These are phyloP conservation scores for Lotmaria passim DNA, from an alignment of 208 protist genomes.

Conservation along the genomic window DNA sequence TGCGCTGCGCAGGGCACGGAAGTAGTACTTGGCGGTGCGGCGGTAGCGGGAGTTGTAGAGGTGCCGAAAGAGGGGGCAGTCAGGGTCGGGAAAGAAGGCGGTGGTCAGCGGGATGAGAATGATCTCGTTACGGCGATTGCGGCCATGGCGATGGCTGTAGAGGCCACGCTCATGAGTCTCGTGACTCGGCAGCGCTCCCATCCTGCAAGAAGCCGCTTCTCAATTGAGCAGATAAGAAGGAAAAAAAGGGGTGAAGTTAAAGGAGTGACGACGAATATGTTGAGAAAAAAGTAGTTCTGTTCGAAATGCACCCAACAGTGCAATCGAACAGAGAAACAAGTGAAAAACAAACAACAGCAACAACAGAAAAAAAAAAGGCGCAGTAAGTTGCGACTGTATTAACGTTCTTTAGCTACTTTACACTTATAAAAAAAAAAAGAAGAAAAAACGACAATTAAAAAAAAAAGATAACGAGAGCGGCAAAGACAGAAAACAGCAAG, in stretches of 20 bases:
- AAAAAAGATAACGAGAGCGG: background rate
- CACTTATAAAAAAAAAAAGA: conserved; percentile 12
- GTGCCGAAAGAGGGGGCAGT: conserved; percentile 68
- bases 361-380: background rate
- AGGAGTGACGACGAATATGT: too few relatives aligned
- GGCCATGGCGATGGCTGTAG: conserved; percentile 78
- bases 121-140: conserved; percentile 73
- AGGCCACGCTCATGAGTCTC: conserved; percentile 80
- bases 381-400: too few relatives aligned
- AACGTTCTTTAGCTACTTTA: too few relatives aligned
- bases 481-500: background rate
- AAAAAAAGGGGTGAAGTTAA: too few relatives aligned
- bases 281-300: too few relatives aligned
- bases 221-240: too few relatives aligned
- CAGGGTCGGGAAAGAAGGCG: conserved; percentile 62
- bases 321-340: too few relatives aligned
- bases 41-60: conserved; percentile 60
- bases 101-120: conserved; percentile 74
- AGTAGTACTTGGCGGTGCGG: conserved; percentile 86
- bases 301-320: too few relatives aligned
- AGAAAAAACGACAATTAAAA: conserved; percentile 8
- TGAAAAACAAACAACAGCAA: background rate
- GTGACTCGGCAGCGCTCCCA: conserved; percentile 78
- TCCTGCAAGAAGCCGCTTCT: conserved; percentile 9
- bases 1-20: conserved; percentile 52